These are phyloP conservation scores for Aspergillus luchuensis DNA, from an alignment of 2,329 filamentous ascomycete species.

Conservation along the genomic window DNA sequence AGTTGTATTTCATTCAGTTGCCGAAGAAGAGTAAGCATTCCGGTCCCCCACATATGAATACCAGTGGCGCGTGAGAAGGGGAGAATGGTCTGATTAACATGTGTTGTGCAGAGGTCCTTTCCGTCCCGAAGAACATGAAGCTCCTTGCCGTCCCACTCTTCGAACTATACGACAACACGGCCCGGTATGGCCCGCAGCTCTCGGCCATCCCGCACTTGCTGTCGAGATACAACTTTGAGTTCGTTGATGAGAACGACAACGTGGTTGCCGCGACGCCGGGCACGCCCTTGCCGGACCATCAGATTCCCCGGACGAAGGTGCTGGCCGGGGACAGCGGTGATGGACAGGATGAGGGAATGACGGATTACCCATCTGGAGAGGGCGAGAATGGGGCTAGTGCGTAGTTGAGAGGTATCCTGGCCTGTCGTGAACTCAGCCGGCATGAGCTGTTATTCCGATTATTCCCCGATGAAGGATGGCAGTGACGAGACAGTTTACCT, in stretches of 20 bases:
- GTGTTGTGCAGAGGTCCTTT: constrained; percentile 72
- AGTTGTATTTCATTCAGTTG: constrained; percentile 94
- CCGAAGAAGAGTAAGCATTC: constrained; percentile 79
- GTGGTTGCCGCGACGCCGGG: constrained; percentile 84
- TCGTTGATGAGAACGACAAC: constrained; percentile 88
- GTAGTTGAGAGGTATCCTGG: neutral
- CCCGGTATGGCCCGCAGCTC: constrained; percentile 90
- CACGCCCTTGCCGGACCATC: constrained; percentile 59
- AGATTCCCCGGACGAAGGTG: constrained; percentile 66
- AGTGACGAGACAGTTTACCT: neutral
- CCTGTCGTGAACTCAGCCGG: neutral
- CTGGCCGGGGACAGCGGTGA: constrained; percentile 54
- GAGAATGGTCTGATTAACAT: neutral
- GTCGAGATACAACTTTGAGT: constrained; percentile 96
- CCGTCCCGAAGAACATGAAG: constrained; percentile 99
- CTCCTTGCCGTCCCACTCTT: constrained; percentile 94
- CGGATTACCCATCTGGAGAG: constrained; percentile 30
- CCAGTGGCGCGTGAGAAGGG: too few species aligned
- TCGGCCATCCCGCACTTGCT: constrained; percentile 94
- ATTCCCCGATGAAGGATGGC: neutral
- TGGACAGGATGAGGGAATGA: constrained; percentile 41
- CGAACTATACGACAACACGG: constrained; percentile 97
- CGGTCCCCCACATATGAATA: too few species aligned
- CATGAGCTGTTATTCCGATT: neutral
- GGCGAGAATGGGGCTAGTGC: constrained; percentile 24